Percentiles rank a stretch among this genome's conserved stretches.
Evolutionary conservation across 1,284 basidiomycete genomes (phyloP).

Genomic region (Thecaphora frezii): DNA sequence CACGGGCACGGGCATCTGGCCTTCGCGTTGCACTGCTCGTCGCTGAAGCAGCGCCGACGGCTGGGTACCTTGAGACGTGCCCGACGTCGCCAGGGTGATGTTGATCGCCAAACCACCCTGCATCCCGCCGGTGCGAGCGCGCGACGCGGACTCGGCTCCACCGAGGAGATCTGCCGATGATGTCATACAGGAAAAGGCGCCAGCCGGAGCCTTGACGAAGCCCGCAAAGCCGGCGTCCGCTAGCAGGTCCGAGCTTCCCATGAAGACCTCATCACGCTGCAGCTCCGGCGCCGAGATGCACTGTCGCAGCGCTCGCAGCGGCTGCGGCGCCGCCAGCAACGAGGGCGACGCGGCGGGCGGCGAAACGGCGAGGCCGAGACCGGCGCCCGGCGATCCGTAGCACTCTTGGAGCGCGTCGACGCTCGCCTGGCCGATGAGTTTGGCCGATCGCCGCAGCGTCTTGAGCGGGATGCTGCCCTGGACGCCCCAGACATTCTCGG

Average conservation of each 20-base stretch:
- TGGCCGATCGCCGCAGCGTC: slow-evolving; percentile 8
- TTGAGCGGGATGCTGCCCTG: slow-evolving; percentile 13
- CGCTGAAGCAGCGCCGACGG: slow-evolving; percentile 41
- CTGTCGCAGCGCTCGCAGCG: slow-evolving; percentile 27
- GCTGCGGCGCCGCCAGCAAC: slow-evolving; percentile 5
- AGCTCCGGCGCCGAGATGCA: slow-evolving; percentile 35
- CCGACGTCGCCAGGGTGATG: not conserved
- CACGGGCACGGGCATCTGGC: slow-evolving; percentile 22
- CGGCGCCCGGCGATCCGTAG: slow-evolving; percentile 17
- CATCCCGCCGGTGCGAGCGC: not conserved
- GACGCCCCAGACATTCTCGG: slow-evolving; percentile 28
- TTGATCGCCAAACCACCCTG: not conserved
- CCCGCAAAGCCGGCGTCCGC: not conserved
- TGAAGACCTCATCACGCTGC: slow-evolving; percentile 23
- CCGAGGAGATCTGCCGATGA: not conserved
- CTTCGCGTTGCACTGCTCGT: slow-evolving; percentile 31
- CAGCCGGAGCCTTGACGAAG: not conserved
- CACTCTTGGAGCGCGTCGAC: slow-evolving; percentile 10
- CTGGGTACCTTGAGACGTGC: slow-evolving; percentile 1
- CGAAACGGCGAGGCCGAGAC: not conserved
- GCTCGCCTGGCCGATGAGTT: slow-evolving; percentile 14
- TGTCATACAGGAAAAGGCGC: not conserved
- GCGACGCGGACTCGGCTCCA: not conserved
- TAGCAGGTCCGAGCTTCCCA: slow-evolving; percentile 9
- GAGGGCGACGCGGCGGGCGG: not conserved